A percentile compares a stretch with the other conserved stretches of the same genome.
Evolutionary conservation across 768 basidiomycete genomes (phyloP).

Genomic region (Xanthoconium purpureum): DNA sequence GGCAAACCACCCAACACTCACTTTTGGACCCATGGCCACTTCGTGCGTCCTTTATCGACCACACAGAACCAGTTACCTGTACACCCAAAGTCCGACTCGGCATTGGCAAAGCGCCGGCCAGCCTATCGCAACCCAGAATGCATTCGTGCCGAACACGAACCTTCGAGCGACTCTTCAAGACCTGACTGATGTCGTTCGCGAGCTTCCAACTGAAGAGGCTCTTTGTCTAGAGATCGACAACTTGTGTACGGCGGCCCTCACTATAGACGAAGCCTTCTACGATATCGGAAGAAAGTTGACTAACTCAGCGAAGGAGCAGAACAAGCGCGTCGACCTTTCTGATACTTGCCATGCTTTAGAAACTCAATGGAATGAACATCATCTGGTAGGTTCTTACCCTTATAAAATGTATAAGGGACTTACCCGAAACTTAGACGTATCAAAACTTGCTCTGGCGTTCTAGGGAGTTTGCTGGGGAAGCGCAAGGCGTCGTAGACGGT

Average conservation of each 20-base stretch:
- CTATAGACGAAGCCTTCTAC: constrained; percentile 17
- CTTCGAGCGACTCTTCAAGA: background rate
- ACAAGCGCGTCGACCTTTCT: constrained; percentile 7
- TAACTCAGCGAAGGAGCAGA: constrained; percentile 6
- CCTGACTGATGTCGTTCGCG: background rate
- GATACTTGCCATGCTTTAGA: constrained; percentile 10
- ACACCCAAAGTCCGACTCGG: background rate
- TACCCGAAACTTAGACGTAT: constrained; percentile 10
- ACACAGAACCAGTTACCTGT: background rate
- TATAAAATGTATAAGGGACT: background rate
- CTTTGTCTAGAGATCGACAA: constrained; percentile 17
- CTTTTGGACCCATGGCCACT: constrained; percentile 4
- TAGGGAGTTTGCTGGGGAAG: constrained; percentile 19
- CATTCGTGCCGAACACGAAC: background rate
- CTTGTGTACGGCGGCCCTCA: constrained; percentile 13
- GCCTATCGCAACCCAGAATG: background rate
- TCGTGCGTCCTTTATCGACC: background rate
- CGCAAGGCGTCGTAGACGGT: constrained; percentile 19
- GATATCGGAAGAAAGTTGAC: constrained; percentile 12
- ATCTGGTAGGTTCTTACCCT: background rate
- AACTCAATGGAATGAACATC: constrained; percentile 15
- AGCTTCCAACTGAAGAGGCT: constrained; percentile 10
- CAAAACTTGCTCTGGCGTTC: constrained; percentile 18
- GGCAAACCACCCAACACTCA: background rate
- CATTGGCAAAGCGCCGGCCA: background rate